Evolutionary conservation across 176 grass and related monocot genomes (phyloP), one percentile per base, ranked within the genome.

Genomic region (Oryza punctata): DNA sequence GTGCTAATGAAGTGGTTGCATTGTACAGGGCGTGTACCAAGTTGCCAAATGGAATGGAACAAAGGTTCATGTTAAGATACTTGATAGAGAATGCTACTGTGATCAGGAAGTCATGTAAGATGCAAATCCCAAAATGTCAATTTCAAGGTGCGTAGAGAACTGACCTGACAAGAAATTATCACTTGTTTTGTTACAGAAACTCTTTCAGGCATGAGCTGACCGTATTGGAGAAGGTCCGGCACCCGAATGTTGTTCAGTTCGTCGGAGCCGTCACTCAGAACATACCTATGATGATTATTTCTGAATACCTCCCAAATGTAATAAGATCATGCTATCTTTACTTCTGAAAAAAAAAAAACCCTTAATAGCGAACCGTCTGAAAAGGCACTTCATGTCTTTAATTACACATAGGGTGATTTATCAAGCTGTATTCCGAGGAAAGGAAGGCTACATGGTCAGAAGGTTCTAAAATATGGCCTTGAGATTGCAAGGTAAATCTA

Each of bases 251-350:
- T 1, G 90, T 97, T 61, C 94, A 97, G 77, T 97, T 97, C 41
- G 83, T 97, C 4, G 94, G 94, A 76, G 94, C 94, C 30, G 92
- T 97, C 78, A 97, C 94, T 15, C 94, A 97, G 85, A 90, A 94
- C 43, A 92, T 92, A 88, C 94, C 94, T n/a, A 94, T 97, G 94
- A 97, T 97, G 94, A 97, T 97, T 50, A 83, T 97, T 72, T 94
- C 94, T 13, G 94, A 97, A 76, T 84, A 89, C 57, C 92, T 92
- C 82, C 63, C 81, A 19, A 91, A 88, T 82, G 94, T 97, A 87
- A 79, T 37, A 73, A 41, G 4, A 77, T 6, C 41, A 41, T 80
- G 25, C 52, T 81, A 7, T 28, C 13, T 57, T 71, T 14, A 3
- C 7, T 14, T n/a, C 18, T 35, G 27, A 49, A 30, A 67, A 23